Percentiles rank a stretch among this genome's conserved stretches.
Conservation (phyloP, 2,329 filamentous ascomycete species). For the Penicillium olsonii region DNA sequence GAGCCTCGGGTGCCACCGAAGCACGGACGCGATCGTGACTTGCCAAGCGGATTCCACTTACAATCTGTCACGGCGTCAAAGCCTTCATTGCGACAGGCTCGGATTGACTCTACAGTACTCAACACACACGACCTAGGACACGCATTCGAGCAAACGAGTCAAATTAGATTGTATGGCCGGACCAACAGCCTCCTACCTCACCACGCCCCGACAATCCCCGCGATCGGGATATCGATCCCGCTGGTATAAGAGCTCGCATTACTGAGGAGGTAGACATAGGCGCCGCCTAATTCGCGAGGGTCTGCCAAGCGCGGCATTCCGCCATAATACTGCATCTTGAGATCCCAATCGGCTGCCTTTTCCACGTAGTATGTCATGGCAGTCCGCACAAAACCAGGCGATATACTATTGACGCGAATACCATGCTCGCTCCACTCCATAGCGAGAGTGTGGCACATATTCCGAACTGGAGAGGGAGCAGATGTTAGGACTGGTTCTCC, state of each 20-base stretch:
- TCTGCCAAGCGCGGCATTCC: constrained; percentile 58
- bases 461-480: constrained; percentile 27
- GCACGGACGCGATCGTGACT: no score
- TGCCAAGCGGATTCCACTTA: no score
- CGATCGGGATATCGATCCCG: constrained; percentile 40
- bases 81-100: no score
- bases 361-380: constrained; percentile 55
- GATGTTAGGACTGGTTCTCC: background rate
- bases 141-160: no score
- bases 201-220: constrained; percentile 29
- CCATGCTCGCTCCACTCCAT: constrained; percentile 53
- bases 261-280: constrained; percentile 59
- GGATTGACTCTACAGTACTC: no score
- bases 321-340: constrained; percentile 60
- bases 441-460: constrained; percentile 38
- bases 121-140: no score
- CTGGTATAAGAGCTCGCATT: constrained; percentile 46
- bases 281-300: constrained; percentile 57
- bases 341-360: constrained; percentile 56
- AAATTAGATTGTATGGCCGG: no score
- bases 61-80: no score
- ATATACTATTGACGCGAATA: constrained; percentile 46
- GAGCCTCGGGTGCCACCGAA: no score
- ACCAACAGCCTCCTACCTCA: background rate
- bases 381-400: constrained; percentile 47